Evolutionary conservation across 768 basidiomycete species (phyloP).

Genomic region (Mycena maculata): DNA sequence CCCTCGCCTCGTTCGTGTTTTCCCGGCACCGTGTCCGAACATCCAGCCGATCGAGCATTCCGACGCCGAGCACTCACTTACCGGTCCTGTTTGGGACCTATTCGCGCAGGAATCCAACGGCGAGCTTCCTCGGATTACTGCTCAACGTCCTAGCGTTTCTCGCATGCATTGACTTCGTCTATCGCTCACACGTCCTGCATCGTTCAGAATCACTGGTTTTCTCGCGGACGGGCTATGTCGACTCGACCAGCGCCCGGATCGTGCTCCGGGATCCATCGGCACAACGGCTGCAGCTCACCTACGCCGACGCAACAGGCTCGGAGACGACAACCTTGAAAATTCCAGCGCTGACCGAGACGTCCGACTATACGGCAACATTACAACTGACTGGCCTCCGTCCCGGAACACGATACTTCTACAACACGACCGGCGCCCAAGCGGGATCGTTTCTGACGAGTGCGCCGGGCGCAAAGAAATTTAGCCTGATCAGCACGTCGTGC

Average conservation of each 20-base stretch:
- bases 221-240: slow-evolving; percentile 15
- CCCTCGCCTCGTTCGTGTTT: neutral
- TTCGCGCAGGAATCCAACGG: neutral
- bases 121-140: slow-evolving; percentile 8
- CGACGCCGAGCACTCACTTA: neutral
- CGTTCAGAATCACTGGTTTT: slow-evolving; percentile 9
- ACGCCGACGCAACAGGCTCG: neutral
- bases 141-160: slow-evolving; percentile 20
- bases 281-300: slow-evolving; percentile 1
- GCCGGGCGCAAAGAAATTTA: slow-evolving; percentile 11
- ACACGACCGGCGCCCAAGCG: neutral
- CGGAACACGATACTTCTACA: slow-evolving; percentile 13
- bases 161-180: slow-evolving; percentile 15
- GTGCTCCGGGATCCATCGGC: slow-evolving; percentile 5
- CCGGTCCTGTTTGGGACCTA: slow-evolving; percentile 14
- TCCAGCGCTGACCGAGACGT: neutral
- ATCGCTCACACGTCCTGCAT: slow-evolving; percentile 18
- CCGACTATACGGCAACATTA: slow-evolving; percentile 9
- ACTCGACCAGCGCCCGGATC: slow-evolving; percentile 10
- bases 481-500: slow-evolving; percentile 13
- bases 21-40: neutral
- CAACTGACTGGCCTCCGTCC: neutral
- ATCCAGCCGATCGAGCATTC: neutral
- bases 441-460: slow-evolving; percentile 14
- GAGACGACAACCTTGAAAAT: neutral